Evolutionary conservation across 2,329 filamentous ascomycete genomes (phyloP).

Genomic region (Fusarium staphyleae): DNA sequence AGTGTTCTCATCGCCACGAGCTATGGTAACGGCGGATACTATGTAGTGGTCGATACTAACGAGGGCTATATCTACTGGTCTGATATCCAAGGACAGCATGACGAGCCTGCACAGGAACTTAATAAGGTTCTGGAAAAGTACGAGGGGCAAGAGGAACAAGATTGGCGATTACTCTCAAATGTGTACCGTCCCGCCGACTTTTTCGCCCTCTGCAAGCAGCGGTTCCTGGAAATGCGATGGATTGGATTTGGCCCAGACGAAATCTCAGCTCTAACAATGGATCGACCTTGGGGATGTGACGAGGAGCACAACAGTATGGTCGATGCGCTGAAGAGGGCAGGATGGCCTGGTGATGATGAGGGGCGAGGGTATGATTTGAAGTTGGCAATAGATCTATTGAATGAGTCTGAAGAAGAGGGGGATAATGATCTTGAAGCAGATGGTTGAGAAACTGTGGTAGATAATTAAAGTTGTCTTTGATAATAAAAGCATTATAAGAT

Average conservation of each 20-base stretch:
- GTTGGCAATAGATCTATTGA: neutral
- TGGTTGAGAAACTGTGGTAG: no score
- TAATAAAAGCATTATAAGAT: no score
- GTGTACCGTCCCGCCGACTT: neutral
- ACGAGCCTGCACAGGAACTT: neutral
- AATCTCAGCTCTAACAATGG: neutral
- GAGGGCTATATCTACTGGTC: conserved; percentile 28
- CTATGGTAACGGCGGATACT: conserved; percentile 6
- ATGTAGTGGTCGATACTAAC: conserved; percentile 22
- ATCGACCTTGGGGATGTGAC: neutral
- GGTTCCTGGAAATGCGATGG: neutral
- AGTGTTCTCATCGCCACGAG: conserved; percentile 16
- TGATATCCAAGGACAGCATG: neutral
- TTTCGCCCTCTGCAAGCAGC: neutral
- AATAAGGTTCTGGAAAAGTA: neutral
- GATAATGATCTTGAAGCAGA: no score
- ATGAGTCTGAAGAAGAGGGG: no score
- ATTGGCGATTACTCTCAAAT: neutral
- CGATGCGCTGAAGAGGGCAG: neutral
- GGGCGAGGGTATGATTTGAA: neutral
- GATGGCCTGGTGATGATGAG: neutral
- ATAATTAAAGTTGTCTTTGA: no score
- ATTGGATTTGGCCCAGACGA: neutral
- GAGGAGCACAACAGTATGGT: neutral
- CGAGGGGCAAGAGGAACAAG: neutral